Evolutionary conservation across 306 rosid species (phyloP).

Genomic region (Castanea mollissima): DNA sequence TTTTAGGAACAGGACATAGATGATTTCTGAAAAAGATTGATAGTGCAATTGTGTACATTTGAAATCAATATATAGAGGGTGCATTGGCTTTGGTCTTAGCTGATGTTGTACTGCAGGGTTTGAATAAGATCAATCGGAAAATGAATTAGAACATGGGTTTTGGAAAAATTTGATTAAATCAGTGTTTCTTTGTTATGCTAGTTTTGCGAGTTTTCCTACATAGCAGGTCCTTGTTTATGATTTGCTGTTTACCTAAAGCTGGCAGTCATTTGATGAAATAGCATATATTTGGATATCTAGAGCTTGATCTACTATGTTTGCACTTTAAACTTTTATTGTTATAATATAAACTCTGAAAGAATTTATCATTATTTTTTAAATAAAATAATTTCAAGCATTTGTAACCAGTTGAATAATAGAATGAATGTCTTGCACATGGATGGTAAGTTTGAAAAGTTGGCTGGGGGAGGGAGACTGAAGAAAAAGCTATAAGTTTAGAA

Average conservation of each 20-base stretch:
- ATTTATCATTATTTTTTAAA: not conserved
- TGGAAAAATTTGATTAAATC: not conserved
- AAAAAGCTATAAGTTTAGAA: not conserved
- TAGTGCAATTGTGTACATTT: conserved; percentile 3
- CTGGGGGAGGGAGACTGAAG: not conserved
- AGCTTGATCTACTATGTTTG: not conserved
- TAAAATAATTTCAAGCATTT: not conserved
- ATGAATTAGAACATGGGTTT: not conserved
- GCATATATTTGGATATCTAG: not conserved
- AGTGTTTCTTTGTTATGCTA: not conserved
- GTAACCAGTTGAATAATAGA: not conserved
- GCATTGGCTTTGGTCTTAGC: not conserved
- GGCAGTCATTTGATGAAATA: not conserved
- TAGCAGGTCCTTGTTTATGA: not conserved
- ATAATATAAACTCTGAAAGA: not conserved
- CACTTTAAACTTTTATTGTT: not conserved
- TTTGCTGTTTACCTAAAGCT: not conserved
- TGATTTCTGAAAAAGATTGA: conserved; percentile 5
- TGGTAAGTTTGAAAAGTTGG: not conserved
- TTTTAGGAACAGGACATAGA: conserved; percentile 10
- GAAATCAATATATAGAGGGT: not conserved
- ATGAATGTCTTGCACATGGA: not conserved
- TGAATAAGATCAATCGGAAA: not conserved
- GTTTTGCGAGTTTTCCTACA: not conserved
- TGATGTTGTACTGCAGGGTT: not conserved